Base-by-base conservation (phyloP, 1,284 basidiomycete species). In the Omphalotus olearius region DNA sequence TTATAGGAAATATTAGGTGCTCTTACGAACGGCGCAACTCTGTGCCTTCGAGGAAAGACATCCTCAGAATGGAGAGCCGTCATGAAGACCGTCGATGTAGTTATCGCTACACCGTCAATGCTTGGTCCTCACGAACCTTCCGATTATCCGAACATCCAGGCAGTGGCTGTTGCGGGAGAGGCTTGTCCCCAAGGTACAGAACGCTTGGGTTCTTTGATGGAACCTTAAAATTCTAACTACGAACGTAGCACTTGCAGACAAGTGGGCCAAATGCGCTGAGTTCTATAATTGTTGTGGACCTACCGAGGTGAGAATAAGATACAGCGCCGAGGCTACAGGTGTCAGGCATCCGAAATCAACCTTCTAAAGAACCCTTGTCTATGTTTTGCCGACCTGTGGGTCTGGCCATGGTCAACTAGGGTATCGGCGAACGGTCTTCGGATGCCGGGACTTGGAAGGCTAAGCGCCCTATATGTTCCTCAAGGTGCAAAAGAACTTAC, bases 111-210 rank as follows among this genome's bases (percentile, higher is more conserved):
- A 2, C 74, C 73, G 9, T 73, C 76, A 18, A 81, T 82, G 70
- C 69, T 82, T 46, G 64, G 69, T 59, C 73, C 73, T 39, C 78
- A 82, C 56, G 66, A 78, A 54, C 78, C 80, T 1, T 63, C 62
- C 1, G 78, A 80, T 58, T 82, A 82, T 59, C 78, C 78, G 9
- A 80, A 78, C 52, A 73, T 82, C 56, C 78, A 79, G 61, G 68
- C 66, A 14, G 75, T 82, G 3, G 79, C 79, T 5, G 78, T 78
- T n/a, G 80, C 79, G 17, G 80, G 80, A 37, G 80, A 83, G 62
- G 71, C 75, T n/a, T 81, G 78, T 54, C 78, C 80, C 4, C 76
- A 78, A 69, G 67, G 79, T 78, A 59, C 38, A 66, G 7, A 18
- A 6, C 23, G n/a, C 6, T 18, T 10, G 6, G 26, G 6, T 17